Percentiles rank a stretch among this genome's conserved stretches.
These are phyloP conservation scores for Ceratocystis colombiana DNA, from an alignment of 2,329 filamentous ascomycete species.

Conservation along the genomic window DNA sequence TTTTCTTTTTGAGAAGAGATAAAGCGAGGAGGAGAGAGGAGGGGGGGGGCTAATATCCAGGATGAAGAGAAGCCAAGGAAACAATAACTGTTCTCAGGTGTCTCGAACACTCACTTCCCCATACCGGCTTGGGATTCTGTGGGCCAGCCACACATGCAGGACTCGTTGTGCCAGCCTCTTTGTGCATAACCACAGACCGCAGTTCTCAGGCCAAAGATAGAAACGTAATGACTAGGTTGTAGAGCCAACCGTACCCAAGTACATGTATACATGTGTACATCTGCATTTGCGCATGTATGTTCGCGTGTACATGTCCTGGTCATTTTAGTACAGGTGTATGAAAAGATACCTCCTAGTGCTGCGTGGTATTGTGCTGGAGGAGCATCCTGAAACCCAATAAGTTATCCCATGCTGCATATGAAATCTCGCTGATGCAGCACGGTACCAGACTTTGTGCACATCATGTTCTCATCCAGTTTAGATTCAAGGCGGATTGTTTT, in stretches of 20 bases:
- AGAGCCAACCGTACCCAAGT: too few relatives aligned
- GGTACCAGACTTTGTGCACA: slow-evolving; percentile 13
- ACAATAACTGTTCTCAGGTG: slow-evolving; percentile 6
- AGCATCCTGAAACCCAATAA: slow-evolving; percentile 14
- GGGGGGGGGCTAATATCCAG: neutral
- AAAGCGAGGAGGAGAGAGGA: neutral
- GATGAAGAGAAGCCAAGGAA: neutral
- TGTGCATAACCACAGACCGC: neutral
- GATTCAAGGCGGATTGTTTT: neutral
- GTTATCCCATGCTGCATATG: slow-evolving; percentile 4
- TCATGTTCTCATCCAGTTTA: slow-evolving; percentile 12
- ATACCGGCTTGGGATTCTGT: neutral
- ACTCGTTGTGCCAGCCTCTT: slow-evolving; percentile 5
- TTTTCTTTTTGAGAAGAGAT: neutral
- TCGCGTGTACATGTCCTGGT: neutral
- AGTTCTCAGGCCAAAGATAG: slow-evolving; percentile 11
- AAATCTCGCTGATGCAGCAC: slow-evolving; percentile 10
- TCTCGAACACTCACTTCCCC: slow-evolving; percentile 5
- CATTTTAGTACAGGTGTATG: neutral
- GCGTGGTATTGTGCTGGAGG: neutral
- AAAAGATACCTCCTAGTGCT: slow-evolving; percentile 1
- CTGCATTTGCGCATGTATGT: neutral
- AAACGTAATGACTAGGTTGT: neutral
- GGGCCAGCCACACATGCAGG: neutral
- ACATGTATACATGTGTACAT: neutral